phyloP scores from a whole-genome alignment of 208 protist species.

The Acanthamoeba healyi region DNA sequence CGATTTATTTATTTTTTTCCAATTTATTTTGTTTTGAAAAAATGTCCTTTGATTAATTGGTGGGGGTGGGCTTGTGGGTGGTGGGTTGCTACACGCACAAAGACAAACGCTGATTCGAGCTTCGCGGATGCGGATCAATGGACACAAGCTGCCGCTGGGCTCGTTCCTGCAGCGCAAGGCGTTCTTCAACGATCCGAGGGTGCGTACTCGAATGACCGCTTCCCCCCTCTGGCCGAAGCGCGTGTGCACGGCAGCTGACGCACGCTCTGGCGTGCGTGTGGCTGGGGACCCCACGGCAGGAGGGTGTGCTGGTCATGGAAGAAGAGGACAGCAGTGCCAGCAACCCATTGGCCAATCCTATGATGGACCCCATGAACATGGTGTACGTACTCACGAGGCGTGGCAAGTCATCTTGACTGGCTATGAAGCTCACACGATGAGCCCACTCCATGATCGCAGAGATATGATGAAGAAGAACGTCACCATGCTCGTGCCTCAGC shows the following conservation, averaged over 20 bases:
- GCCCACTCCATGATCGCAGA: constrained; percentile 86
- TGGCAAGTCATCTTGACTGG: neutral
- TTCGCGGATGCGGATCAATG: constrained; percentile 73
- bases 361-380: constrained; percentile 64
- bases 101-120: constrained; percentile 80
- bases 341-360: constrained; percentile 93
- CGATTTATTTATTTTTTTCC: no score
- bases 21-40: no score
- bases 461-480: constrained; percentile 97
- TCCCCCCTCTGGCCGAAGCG: no score
- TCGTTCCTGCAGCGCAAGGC: constrained; percentile 59
- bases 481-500: constrained; percentile 95
- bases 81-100: no score
- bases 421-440: neutral
- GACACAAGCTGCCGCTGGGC: constrained; percentile 50
- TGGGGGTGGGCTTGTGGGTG: no score
- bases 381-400: neutral
- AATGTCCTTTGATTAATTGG: no score
- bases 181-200: constrained; percentile 36
- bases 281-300: neutral
- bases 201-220: neutral
- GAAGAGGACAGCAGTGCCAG: constrained; percentile 85
- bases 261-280: neutral
- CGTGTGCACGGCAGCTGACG: no score
- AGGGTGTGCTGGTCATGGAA: constrained; percentile 82